Base-by-base conservation (phyloP, 179 eudicot genomes). In the Heliamphora ciliata region DNA sequence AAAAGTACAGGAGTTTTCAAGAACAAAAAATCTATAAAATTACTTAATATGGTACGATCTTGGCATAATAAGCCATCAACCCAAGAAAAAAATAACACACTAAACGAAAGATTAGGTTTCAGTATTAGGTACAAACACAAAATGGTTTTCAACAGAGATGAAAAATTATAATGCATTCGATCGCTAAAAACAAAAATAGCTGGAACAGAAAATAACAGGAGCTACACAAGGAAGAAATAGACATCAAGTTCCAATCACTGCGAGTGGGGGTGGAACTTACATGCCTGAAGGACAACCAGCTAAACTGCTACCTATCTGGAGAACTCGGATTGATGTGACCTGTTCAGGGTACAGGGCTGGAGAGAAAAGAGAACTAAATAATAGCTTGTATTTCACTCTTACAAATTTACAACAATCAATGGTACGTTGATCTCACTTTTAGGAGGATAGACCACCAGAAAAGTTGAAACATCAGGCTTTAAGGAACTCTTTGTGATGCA, bases 301-400 rank as follows among this genome's bases (percentile, higher is more conserved):
- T 76, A 91, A 81, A 83, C 82, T 87, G 86, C 95, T 84, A 76
- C 93, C 89, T 18, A 94, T 79, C 86, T 94, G 98, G 82, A 95
- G 91, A 83, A 84, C 90, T 76, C 94, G 92, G 66, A 95, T 81
- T 70, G 98, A 83, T 75, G 91, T 87, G 59, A 79, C 85, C 92
- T 95, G 98, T 86, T 92, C 95, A 77, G 92, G 85, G 83, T 85
- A 89, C 85, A 95, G 84, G 89, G 95, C 98, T 95, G 81, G 70
- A 79, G 68, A 83, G 17, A 85, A 74, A 67, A 80, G 2, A 84
- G 71, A n/a, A n/a, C n/a, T 73, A 52, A 72, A 55, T n/a, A 40
- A 13, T 8, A 78, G 64, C 44, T 58, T 31, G 17, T 21, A 46
- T 59, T 50, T n/a, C 50, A 31, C 58, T 15, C 8, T 1, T 83